A percentile compares a stretch with the other conserved stretches of the same genome.
Conservation (phyloP, 495 filamentous ascomycete genomes). For the Aspergillus sclerotioniger region DNA sequence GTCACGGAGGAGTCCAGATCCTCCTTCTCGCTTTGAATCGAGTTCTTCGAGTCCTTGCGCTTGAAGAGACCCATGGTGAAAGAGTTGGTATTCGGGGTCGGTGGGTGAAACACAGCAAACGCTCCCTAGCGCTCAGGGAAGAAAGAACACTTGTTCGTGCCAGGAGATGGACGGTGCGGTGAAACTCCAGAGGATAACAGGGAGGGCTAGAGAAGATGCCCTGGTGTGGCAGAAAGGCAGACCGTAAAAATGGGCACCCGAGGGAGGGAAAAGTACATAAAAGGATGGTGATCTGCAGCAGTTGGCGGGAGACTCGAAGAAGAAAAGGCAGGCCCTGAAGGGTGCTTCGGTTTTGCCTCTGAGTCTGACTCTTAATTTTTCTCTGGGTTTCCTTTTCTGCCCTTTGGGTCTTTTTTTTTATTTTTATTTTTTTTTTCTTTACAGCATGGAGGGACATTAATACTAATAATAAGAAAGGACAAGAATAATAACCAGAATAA, state of each 20-base stretch:
- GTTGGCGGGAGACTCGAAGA: conserved; percentile 4
- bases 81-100: not conserved
- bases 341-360: conserved; percentile 1
- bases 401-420: conserved; percentile 1
- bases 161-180: not conserved
- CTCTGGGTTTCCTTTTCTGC: not conserved
- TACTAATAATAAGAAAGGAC: conserved; percentile 3
- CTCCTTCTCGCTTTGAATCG: conserved; percentile 47
- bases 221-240: not conserved
- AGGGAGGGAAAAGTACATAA: conserved; percentile 7
- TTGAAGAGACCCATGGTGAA: conserved; percentile 62
- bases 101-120: conserved; percentile 4
- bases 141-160: conserved; percentile 6
- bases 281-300: conserved; percentile 14
- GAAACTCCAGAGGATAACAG: conserved; percentile 2
- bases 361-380: conserved; percentile 7
- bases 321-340: conserved; percentile 6
- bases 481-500: conserved; percentile 11
- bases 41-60: conserved; percentile 57
- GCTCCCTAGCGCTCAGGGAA: not conserved
- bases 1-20: conserved; percentile 47
- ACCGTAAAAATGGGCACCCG: conserved; percentile 7
- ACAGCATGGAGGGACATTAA: conserved; percentile 5
- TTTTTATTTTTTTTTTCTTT: conserved; percentile 2
- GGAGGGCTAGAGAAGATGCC: conserved; percentile 7